These are phyloP conservation scores for Aspergillus bombycis DNA, from an alignment of 2,329 filamentous ascomycete genomes.

Conservation along the genomic window DNA sequence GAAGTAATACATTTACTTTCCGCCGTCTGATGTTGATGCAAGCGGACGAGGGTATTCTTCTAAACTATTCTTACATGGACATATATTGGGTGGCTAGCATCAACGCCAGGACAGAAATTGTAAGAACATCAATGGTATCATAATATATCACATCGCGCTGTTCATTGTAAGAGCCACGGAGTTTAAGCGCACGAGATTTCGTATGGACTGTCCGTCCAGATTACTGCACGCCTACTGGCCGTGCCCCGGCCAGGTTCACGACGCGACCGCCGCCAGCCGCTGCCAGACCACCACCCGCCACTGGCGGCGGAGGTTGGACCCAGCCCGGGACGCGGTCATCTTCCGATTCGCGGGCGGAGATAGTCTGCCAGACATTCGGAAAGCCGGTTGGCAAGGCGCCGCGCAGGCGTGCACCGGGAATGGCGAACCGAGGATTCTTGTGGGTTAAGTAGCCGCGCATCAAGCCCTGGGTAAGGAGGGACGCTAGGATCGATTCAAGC, in stretches of 20 bases:
- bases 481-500: constrained; percentile 76
- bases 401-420: constrained; percentile 66
- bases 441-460: constrained; percentile 85
- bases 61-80: neutral
- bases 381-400: constrained; percentile 58
- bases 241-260: constrained; percentile 60
- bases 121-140: neutral
- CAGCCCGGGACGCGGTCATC: constrained; percentile 73
- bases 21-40: neutral
- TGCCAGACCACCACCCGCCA: constrained; percentile 22
- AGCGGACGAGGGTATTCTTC: neutral
- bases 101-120: neutral
- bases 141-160: neutral
- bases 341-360: constrained; percentile 63
- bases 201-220: neutral
- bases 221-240: constrained; percentile 50
- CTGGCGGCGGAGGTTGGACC: constrained; percentile 56
- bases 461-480: constrained; percentile 77
- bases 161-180: neutral
- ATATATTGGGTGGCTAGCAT: neutral
- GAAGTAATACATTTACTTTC: too few relatives aligned
- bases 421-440: constrained; percentile 74
- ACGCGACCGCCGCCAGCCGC: constrained; percentile 54
- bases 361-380: constrained; percentile 71
- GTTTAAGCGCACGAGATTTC: neutral